Percentiles rank a stretch among this genome's conserved stretches.
These are phyloP conservation scores for Cercospora canescens DNA, from an alignment of 2,329 filamentous ascomycete genomes.

Conservation along the genomic window DNA sequence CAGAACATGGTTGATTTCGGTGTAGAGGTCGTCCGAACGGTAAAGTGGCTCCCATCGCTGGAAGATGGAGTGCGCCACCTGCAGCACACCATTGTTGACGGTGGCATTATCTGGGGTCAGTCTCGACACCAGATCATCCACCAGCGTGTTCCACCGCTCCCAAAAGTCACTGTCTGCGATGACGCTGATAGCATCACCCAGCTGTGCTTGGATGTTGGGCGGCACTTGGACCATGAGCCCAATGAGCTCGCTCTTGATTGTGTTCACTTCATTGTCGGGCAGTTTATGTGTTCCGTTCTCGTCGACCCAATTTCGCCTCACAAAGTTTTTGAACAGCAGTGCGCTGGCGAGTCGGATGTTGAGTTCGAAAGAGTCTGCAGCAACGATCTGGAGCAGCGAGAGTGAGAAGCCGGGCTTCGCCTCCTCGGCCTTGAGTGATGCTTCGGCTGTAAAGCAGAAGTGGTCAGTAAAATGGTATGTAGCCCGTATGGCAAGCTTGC, in stretches of 20 bases:
- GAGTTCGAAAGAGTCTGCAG: slow-evolving; percentile 66
- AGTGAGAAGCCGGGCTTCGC: slow-evolving; percentile 85
- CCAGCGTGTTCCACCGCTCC: slow-evolving; percentile 93
- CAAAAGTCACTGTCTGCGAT: slow-evolving; percentile 99
- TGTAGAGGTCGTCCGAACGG: slow-evolving; percentile 87
- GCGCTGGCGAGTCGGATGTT: slow-evolving; percentile 86
- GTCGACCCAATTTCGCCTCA: slow-evolving; percentile 91
- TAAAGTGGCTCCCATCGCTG: slow-evolving; percentile 93
- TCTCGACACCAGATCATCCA: slow-evolving; percentile 85
- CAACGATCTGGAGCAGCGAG: slow-evolving; percentile 82
- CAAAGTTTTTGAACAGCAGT: slow-evolving; percentile 98
- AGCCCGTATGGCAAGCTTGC: neutral
- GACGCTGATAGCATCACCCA: slow-evolving; percentile 94
- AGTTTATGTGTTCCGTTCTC: slow-evolving; percentile 94
- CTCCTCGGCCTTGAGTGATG: slow-evolving; percentile 75
- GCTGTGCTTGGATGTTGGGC: slow-evolving; percentile 81
- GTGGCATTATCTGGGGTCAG: slow-evolving; percentile 79
- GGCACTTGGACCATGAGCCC: slow-evolving; percentile 95
- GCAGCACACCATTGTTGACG: slow-evolving; percentile 89
- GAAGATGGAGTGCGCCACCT: slow-evolving; percentile 98
- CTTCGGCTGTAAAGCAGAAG: slow-evolving; percentile 65
- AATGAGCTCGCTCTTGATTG: slow-evolving; percentile 93
- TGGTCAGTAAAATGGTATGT: neutral
- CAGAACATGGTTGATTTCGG: slow-evolving; percentile 95
- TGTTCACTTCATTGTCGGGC: slow-evolving; percentile 74